These are phyloP conservation scores for Penicillium parvum DNA, from an alignment of 495 filamentous ascomycete genomes.

Conservation along the genomic window DNA sequence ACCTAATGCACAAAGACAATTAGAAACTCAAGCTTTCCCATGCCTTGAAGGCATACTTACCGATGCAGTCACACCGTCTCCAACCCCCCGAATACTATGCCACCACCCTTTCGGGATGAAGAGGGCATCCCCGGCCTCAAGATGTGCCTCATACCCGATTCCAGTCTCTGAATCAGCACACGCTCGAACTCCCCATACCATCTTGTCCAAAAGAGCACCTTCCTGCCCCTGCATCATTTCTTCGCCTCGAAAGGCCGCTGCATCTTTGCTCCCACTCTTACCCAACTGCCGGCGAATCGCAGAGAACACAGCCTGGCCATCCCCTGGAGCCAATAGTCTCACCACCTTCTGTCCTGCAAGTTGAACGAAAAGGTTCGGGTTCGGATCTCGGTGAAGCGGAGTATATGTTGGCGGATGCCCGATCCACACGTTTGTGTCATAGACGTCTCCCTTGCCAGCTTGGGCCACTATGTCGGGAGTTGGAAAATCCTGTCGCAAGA, in stretches of 20 bases:
- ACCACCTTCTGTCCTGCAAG: constrained; percentile 69
- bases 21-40: constrained; percentile 5
- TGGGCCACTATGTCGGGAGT: constrained; percentile 57
- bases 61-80: constrained; percentile 59
- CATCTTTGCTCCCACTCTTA: constrained; percentile 30
- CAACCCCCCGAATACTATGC: constrained; percentile 83
- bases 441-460: constrained; percentile 70
- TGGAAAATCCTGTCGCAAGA: constrained; percentile 61
- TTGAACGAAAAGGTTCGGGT: constrained; percentile 90
- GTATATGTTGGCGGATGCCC: constrained; percentile 82
- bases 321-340: constrained; percentile 59
- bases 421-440: constrained; percentile 83
- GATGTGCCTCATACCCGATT: constrained; percentile 51
- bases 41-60: constrained; percentile 40
- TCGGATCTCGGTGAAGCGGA: constrained; percentile 86
- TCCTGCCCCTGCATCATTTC: constrained; percentile 90
- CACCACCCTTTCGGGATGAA: constrained; percentile 95
- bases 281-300: constrained; percentile 48
- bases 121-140: constrained; percentile 65
- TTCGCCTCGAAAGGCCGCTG: constrained; percentile 63
- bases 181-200: constrained; percentile 58
- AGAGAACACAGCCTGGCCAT: constrained; percentile 58
- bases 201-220: constrained; percentile 57
- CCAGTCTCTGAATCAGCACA: constrained; percentile 17
- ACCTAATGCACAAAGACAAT: constrained; percentile 46